Base-by-base conservation (phyloP, 2,329 filamentous ascomycete species). In the Ophiostoma angusticollis region DNA sequence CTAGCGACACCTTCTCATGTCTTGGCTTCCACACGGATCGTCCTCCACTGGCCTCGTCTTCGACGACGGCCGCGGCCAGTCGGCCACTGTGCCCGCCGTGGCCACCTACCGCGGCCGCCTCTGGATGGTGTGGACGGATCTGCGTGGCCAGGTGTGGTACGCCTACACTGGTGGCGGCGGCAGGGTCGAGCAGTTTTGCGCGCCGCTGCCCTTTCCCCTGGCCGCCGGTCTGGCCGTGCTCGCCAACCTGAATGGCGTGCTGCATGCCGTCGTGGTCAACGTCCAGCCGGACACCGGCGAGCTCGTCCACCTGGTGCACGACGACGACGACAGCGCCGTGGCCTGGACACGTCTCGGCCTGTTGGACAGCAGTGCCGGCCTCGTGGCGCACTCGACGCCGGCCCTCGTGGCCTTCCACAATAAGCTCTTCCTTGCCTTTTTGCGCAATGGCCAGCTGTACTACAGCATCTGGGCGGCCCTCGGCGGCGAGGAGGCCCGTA, bases 101-200 rank as follows among this genome's bases (percentile, higher is more conserved):
- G 51, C 53, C 5, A 48, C 54, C 1, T 54, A 60, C 38, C 52
- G 55, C 18, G 57, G 57, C n/a, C 51, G 52, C 6, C 52, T 60
- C 2, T 59, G 56, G 56, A 56, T 54, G 45, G 38, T 57, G 8
- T 60, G 57, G 57, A 43, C 45, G 6, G 51, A 55, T 7, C 57
- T 55, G 49, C 44, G 49, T 7, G 54, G 52, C 9, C 43, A 45
- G 28, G 42, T 57, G 9, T 60, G 54, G 51, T 59, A 56, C 40
- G 52, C 56, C 6, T 41, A 47, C 22, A 56, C 57, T 16, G 46
- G 49, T 25, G 42, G 32, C 36, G 27, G 22, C 34, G 44, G 40
- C 28, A 47, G 53, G 27, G 48, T 50, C 7, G 47, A 42, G 17
- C 43, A 48, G 29, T 60, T 60, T 35, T 45, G 47, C 23, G 9